Evolutionary conservation across 1,284 basidiomycete species (phyloP).

Genomic region (Cutaneotrichosporon spelunceum): DNA sequence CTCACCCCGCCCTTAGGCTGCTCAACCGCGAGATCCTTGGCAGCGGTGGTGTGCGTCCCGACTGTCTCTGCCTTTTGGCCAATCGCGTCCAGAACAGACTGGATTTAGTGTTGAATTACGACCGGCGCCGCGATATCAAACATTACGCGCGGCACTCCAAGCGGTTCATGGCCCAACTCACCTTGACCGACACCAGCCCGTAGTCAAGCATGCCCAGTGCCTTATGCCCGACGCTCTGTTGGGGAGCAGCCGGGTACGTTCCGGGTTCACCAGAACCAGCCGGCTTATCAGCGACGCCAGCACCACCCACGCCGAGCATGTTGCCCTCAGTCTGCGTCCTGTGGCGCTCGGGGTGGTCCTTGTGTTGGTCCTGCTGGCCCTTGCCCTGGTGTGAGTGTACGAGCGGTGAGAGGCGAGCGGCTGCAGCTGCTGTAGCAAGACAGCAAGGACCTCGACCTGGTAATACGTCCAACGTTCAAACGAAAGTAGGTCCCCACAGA

Average conservation of each 20-base stretch:
- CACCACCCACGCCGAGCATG: background rate
- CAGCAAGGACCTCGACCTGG: background rate
- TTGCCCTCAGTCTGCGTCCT: background rate
- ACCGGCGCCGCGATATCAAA: too few relatives aligned
- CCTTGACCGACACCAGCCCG: slow-evolving; percentile 34
- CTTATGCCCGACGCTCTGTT: slow-evolving; percentile 16
- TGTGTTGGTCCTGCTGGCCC: background rate
- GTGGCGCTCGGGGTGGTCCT: background rate
- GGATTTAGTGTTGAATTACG: slow-evolving; percentile 6
- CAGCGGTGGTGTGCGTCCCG: slow-evolving; percentile 41
- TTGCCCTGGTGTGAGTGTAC: slow-evolving; percentile 4
- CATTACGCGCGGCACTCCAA: too few relatives aligned
- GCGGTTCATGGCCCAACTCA: too few relatives aligned
- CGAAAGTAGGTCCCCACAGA: too few relatives aligned
- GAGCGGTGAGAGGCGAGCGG: background rate
- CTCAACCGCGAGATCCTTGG: slow-evolving; percentile 36
- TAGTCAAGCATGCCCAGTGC: slow-evolving; percentile 37
- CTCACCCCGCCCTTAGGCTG: slow-evolving; percentile 11
- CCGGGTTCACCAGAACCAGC: slow-evolving; percentile 2
- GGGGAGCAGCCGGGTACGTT: background rate
- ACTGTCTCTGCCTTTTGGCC: slow-evolving; percentile 43
- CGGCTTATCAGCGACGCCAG: background rate
- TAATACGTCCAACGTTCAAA: background rate
- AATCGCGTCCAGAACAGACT: slow-evolving; percentile 42
- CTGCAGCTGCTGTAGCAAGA: background rate